Evolutionary conservation across 2,329 filamentous ascomycete genomes (phyloP), one percentile per base, ranked within the genome.

Genomic region (Fusarium stilboides): DNA sequence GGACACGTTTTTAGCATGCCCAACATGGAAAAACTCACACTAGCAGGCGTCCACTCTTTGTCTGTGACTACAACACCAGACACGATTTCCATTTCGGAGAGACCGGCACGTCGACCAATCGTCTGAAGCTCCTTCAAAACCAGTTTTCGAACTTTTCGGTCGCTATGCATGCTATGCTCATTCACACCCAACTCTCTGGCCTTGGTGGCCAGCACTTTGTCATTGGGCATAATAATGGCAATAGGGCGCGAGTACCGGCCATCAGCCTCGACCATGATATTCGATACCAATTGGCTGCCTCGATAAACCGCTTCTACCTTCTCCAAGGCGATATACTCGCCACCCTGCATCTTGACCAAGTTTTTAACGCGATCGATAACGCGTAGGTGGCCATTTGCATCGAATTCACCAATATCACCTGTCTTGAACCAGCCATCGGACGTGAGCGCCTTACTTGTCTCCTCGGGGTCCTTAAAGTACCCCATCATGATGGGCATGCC

Each of bases 351-450:
- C 89, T 98, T 98, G 80, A 98, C 93, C 57, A 98, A 85, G 82
- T 98, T 98, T 90, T 98, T 98, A 89, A 97, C 94, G 73, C 95
- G 93, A 80, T 98, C 95, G 77, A 98, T 94, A 78, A 98, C 91
- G 73, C 86, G 88, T 70, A 98, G 82, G 78, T 97, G 92, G 43
- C 95, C 95, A 65, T 91, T 86, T 45, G 83, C 78, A 79, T 95
- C 91, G 75, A 95, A 96, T 78, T 98, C 93, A 75, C 95, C 95
- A 78, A 98, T 96, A 76, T 98, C 95, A 65, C 95, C 95, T 17
- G 94, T 97, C 87, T 92, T 95, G 88, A 98, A 98, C 96, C 96
- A 98, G 49, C 94, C 94, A 75, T 97, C 95, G 5, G 89, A 80
- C 1, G 92, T 94, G 68, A 95, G 87, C 7, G 92, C 86, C 77